Conservation (phyloP, 2,329 filamentous ascomycete species). For the Pseudocercospora cruenta region DNA sequence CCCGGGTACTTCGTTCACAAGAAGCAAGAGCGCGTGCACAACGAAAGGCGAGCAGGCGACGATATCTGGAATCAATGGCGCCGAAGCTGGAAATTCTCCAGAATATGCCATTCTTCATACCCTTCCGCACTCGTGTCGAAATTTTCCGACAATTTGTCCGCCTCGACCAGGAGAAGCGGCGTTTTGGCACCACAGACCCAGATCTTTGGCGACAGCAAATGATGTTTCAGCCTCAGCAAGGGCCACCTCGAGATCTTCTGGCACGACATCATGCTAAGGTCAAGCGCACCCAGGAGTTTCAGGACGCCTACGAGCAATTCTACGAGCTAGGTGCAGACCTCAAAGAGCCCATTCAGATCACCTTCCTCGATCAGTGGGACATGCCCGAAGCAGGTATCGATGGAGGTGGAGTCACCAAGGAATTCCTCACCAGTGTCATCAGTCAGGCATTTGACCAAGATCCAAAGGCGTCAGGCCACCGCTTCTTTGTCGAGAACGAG, state of each 20-base stretch:
- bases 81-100: slow-evolving; percentile 88
- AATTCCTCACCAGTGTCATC: slow-evolving; percentile 89
- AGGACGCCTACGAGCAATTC: slow-evolving; percentile 83
- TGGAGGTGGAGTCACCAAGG: slow-evolving; percentile 94
- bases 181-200: slow-evolving; percentile 70
- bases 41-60: slow-evolving; percentile 67
- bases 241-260: slow-evolving; percentile 49
- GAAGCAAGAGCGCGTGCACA: slow-evolving; percentile 68
- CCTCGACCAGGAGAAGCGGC: slow-evolving; percentile 73
- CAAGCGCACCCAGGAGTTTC: slow-evolving; percentile 75
- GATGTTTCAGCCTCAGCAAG: slow-evolving; percentile 36
- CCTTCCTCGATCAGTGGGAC: slow-evolving; percentile 90
- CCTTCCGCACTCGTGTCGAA: slow-evolving; percentile 85
- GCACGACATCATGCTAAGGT: slow-evolving; percentile 74
- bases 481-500: slow-evolving; percentile 79
- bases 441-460: slow-evolving; percentile 76
- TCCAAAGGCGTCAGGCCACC: slow-evolving; percentile 25
- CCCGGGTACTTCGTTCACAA: slow-evolving; percentile 32
- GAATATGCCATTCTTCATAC: slow-evolving; percentile 96
- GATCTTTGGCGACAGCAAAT: slow-evolving; percentile 70
- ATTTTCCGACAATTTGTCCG: slow-evolving; percentile 93
- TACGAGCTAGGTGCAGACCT: slow-evolving; percentile 78
- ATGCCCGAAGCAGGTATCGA: slow-evolving; percentile 90
- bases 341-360: slow-evolving; percentile 95
- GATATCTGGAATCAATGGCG: slow-evolving; percentile 76